Percentiles rank a stretch among this genome's conserved stretches.
Evolutionary conservation across 2,329 filamentous ascomycete species (phyloP).

Genomic region (Scedosporium apiospermum): DNA sequence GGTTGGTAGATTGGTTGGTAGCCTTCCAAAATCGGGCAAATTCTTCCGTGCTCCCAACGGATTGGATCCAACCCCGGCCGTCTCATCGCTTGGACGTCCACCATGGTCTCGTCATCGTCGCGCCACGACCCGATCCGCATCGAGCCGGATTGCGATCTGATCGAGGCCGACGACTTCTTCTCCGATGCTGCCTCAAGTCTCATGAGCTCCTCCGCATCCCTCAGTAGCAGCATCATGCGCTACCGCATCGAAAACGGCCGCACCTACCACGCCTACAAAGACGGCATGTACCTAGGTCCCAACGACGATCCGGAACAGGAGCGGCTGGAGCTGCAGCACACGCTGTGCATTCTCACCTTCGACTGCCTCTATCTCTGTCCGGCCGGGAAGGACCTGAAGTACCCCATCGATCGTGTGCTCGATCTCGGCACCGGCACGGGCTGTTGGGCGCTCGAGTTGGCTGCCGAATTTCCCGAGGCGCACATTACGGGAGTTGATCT

Average conservation of each 20-base stretch:
- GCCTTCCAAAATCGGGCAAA: too few relatives aligned
- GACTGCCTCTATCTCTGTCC: slow-evolving; percentile 42
- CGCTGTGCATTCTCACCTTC: slow-evolving; percentile 21
- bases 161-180: slow-evolving; percentile 11
- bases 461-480: slow-evolving; percentile 30
- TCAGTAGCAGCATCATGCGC: slow-evolving; percentile 31
- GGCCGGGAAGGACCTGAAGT: slow-evolving; percentile 32
- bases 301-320: slow-evolving; percentile 29
- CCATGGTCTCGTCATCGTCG: neutral
- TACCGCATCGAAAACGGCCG: slow-evolving; percentile 38
- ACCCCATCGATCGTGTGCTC: slow-evolving; percentile 38
- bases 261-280: slow-evolving; percentile 36
- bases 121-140: neutral
- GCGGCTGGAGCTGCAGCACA: slow-evolving; percentile 28
- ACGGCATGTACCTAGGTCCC: slow-evolving; percentile 28
- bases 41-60: too few relatives aligned
- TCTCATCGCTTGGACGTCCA: neutral
- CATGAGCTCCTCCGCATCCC: slow-evolving; percentile 21
- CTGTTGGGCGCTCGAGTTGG: slow-evolving; percentile 51
- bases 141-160: neutral
- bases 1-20: too few relatives aligned
- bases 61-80: neutral
- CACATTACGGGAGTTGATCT: slow-evolving; percentile 41
- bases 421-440: slow-evolving; percentile 52
- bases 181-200: slow-evolving; percentile 20